These are phyloP conservation scores for Phragmites australis DNA, from an alignment of 176 grass and related monocot species.

Conservation along the genomic window DNA sequence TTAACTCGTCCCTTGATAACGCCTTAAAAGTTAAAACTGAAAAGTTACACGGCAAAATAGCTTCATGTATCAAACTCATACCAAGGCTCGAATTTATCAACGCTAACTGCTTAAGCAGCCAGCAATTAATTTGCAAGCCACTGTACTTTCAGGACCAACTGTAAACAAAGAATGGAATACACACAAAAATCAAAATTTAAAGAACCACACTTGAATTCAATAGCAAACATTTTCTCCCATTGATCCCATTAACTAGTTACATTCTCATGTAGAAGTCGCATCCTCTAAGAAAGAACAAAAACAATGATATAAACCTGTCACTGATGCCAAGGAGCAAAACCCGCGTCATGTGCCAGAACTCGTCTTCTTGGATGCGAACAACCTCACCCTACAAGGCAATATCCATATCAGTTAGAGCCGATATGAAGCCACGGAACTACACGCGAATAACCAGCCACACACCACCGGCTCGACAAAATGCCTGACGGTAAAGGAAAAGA, in stretches of 20 bases:
- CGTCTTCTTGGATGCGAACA: conserved; percentile 84
- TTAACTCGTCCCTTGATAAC: not conserved
- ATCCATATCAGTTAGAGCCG: not conserved
- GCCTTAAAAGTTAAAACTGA: not conserved
- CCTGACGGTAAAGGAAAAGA: not conserved
- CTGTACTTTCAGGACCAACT: not conserved
- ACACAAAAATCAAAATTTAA: not conserved
- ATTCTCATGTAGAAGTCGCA: not conserved
- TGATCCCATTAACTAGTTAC: not conserved
- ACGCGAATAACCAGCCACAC: not conserved
- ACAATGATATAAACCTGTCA: conserved; percentile 53
- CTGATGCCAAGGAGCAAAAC: conserved; percentile 72
- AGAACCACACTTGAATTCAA: not conserved
- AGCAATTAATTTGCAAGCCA: not conserved
- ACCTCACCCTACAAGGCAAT: conserved; percentile 59
- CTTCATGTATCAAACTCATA: too few species aligned
- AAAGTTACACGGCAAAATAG: not conserved
- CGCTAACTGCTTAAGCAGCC: not conserved
- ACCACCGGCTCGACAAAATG: conserved; percentile 17
- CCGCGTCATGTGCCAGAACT: conserved; percentile 93
- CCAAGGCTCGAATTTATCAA: not conserved
- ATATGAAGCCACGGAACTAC: not conserved
- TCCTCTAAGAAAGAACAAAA: not conserved
- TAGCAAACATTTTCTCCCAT: not conserved
- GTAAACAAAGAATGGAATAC: not conserved